Base-by-base conservation (phyloP, 2,329 filamentous ascomycete species). In the Didymella pomorum region DNA sequence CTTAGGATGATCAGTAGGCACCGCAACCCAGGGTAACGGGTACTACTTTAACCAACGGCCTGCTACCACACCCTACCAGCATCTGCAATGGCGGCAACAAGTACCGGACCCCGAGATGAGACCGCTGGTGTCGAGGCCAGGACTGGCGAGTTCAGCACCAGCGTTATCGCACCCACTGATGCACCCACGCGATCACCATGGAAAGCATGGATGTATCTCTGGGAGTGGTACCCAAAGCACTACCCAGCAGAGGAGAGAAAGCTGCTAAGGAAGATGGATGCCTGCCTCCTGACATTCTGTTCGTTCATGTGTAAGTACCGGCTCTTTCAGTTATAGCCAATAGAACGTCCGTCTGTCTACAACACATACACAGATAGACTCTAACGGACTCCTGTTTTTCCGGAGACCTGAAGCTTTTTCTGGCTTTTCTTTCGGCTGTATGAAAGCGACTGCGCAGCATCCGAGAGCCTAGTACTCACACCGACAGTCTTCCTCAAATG, bases 171-270 rank as follows among this genome's bases (percentile, higher is more conserved):
- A 23, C 73, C 73, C 25, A 66, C 63, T 7, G 71, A 74, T 41
- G 73, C 73, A 2, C 73, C 73, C 18, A 72, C 71, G 58, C 66
- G 72, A n/a, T 75, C 72, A 8, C 72, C 73, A 52, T 76, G 73
- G 73, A 76, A 74, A 48, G 73, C 73, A 0, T 76, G 72, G 72
- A 73, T 76, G 70, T 76, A 76, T 26, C 68, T 76, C 1, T 74
- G 71, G 73, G 72, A 77, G 49, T 77, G 75, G 75, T 77, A 77
- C 46, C 75, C 75, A 4, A 68, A 66, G 20, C 70, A 73, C 46
- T 77, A 77, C 37, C 69, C 75, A 2, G 66, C 62, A 11, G 70
- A 75, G 47, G 75, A 77, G 60, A 67, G 71, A 25, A 71, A 69
- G 57, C 52, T 77, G 6, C 48, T 77, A 35, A 66, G 72, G 33